These are phyloP conservation scores for Aureoboletus auriporus DNA, from an alignment of 768 basidiomycete species.

Conservation along the genomic window DNA sequence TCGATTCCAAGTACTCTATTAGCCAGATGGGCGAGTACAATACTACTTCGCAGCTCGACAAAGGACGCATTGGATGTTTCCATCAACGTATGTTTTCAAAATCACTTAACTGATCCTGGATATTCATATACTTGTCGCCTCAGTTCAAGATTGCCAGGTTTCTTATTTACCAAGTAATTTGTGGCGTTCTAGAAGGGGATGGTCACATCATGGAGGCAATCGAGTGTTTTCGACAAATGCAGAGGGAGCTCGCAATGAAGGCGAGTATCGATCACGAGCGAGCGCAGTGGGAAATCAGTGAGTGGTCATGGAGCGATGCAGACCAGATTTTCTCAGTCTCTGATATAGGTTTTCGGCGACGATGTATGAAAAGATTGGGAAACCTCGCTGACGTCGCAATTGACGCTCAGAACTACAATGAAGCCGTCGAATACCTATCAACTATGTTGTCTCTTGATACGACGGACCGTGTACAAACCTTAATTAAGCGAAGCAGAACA, in stretches of 20 bases:
- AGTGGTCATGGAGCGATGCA: not conserved
- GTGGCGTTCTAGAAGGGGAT: not conserved
- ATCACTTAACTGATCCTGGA: not conserved
- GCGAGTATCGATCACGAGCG: no score
- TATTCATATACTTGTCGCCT: no score
- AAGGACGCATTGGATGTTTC: not conserved
- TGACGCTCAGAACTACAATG: no score
- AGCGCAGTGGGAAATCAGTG: not conserved
- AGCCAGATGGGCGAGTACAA: not conserved
- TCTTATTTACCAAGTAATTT: not conserved
- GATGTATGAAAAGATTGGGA: not conserved
- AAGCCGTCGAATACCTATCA: no score
- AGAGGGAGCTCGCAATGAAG: no score
- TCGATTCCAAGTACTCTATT: not conserved
- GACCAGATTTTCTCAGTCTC: not conserved
- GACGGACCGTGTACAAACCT: no score
- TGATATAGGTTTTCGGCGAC: not conserved
- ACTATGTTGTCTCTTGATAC: not conserved
- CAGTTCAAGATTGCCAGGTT: not conserved
- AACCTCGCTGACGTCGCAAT: not conserved
- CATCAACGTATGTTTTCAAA: not conserved
- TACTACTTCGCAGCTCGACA: not conserved
- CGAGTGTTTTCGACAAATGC: not conserved
- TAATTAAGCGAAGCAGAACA: not conserved
- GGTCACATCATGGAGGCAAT: not conserved